Percentiles rank a stretch among this genome's conserved stretches.
Evolutionary conservation across 345 rosid species (phyloP).

Genomic region (Rhodamnia rubescens): DNA sequence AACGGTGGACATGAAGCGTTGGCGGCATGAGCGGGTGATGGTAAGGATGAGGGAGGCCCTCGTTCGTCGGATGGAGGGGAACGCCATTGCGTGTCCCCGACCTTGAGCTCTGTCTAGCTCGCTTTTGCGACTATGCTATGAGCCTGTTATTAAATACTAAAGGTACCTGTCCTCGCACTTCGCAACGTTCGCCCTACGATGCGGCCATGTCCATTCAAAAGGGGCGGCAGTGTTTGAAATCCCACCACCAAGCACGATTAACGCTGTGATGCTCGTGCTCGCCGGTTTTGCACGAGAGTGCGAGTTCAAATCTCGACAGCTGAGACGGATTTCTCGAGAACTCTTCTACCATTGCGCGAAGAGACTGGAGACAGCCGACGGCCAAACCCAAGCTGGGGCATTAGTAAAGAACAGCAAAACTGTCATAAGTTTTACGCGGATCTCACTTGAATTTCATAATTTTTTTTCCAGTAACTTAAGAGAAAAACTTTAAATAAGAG

Average conservation of each 20-base stretch:
- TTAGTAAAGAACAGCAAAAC: too few relatives aligned
- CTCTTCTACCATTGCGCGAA: not conserved
- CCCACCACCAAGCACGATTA: not conserved
- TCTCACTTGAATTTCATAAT: too few relatives aligned
- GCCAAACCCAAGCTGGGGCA: not conserved
- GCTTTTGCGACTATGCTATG: not conserved
- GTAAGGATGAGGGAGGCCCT: not conserved
- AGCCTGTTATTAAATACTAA: too few relatives aligned
- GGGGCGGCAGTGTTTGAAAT: not conserved
- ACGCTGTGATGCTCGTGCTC: not conserved
- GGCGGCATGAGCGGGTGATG: conserved; percentile 4
- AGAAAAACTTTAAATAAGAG: too few relatives aligned
- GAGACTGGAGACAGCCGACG: not conserved
- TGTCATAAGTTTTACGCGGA: too few relatives aligned
- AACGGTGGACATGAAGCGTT: conserved; percentile 17
- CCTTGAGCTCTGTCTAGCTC: not conserved
- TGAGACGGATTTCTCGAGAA: not conserved
- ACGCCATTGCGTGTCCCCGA: conserved; percentile 4
- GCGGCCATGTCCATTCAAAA: not conserved
- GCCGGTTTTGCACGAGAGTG: not conserved
- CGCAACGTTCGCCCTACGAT: not conserved
- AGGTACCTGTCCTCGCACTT: not conserved
- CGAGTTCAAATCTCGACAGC: not conserved
- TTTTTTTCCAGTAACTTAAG: too few relatives aligned
- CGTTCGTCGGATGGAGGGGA: conserved; percentile 13